phyloP scores from a whole-genome alignment of 441 rosid species.

The Isatis lusitanica region DNA sequence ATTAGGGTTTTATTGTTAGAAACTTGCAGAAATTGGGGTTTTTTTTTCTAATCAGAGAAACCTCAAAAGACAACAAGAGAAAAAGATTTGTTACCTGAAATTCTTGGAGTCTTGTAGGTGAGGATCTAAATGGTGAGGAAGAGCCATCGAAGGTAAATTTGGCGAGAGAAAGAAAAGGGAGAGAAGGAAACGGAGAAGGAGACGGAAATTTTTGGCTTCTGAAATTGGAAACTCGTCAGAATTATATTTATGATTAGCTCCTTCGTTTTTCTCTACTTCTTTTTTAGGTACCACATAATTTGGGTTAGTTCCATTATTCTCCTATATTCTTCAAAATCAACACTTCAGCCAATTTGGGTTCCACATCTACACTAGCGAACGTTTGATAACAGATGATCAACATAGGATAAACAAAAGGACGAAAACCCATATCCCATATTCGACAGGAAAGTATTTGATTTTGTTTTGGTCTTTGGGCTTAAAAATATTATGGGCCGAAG shows the following conservation, averaged over 20 bases:
- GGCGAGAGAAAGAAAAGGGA: background rate
- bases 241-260: conserved; percentile 4
- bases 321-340: background rate
- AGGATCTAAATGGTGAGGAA: conserved; percentile 33
- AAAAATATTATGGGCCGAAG: too few species aligned
- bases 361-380: too few species aligned
- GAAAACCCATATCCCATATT: too few species aligned
- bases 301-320: background rate
- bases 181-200: conserved; percentile 18
- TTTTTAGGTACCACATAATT: background rate
- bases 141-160: conserved; percentile 32
- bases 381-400: too few species aligned
- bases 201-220: conserved; percentile 10
- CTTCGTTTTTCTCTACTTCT: background rate
- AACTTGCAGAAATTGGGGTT: background rate
- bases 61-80: background rate
- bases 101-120: conserved; percentile 25
- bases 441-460: too few species aligned
- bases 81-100: conserved; percentile 31
- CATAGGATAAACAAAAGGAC: too few species aligned
- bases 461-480: too few species aligned
- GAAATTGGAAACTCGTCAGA: background rate
- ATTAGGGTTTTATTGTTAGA: conserved; percentile 22
- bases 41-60: background rate
- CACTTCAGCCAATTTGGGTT: background rate